Base-by-base conservation (phyloP, 208 protist species). In the Acanthamoeba culbertsoni region DNA sequence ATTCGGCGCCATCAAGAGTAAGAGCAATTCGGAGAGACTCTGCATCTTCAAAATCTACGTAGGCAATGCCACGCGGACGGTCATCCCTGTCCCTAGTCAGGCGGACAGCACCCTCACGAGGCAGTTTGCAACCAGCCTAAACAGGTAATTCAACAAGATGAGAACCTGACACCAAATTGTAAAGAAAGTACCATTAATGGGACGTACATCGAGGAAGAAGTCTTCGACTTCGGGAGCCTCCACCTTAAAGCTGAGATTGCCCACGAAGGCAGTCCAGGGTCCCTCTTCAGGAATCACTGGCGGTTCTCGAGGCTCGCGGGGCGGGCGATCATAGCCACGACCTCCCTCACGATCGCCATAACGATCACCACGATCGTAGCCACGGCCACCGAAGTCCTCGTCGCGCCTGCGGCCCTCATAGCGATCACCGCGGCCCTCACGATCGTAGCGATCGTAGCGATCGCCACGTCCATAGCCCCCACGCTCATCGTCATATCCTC, bases 41-140 rank as follows among this genome's bases (percentile, higher is more conserved):
- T 16, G 86, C 86, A 92, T 92, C 86, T 51, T 92, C 86, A 42
- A 92, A 75, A 45, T 92, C 86, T 31, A 92, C 86, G 57, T 92
- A 92, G 55, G 57, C 86, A 40, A 77, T 59, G 18, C 86, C 86
- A 26, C 59, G 51, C 42, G 86, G 51, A 18, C 62, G 53, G 26
- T 55, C 86, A 33, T 79, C 68, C 40, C 57, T 73, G 46, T 92
- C 86, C 40, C 53, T 33, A 18, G 43, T 92, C 48, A 92, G 23
- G 40, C 86, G 79, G 20, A 89, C 79, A 23, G 79, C 51, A 5
- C 33, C 46, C 53, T 63, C 53, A 3, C 46, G 8, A 8, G 53
- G 79, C 48, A 89, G 48, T 5, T 89, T 89, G 48, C 79, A 89
- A 18, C 79, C 79, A 65, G 7, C 20, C 68, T 79, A 40, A 33